A percentile compares a stretch with the other conserved stretches of the same genome.
phyloP scores from a whole-genome alignment of 495 filamentous ascomycete genomes.

The Cenococcum geophilum region DNA sequence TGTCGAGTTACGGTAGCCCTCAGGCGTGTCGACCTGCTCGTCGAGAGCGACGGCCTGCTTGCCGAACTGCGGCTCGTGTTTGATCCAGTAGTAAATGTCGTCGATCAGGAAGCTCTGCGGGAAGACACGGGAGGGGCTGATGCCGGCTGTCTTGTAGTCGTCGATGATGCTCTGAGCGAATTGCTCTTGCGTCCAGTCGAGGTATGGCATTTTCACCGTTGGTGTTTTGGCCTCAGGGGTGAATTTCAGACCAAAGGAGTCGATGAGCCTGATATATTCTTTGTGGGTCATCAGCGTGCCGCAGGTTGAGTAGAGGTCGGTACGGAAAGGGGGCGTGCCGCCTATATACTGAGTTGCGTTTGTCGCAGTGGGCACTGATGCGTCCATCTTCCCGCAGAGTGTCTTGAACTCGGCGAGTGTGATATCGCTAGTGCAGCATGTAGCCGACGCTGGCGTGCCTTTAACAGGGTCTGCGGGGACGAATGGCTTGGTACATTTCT shows the following conservation, averaged over 20 bases:
- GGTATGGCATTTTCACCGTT: conserved; percentile 54
- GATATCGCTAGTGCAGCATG: conserved; percentile 60
- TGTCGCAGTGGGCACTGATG: conserved; percentile 47
- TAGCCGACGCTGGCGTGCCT: conserved; percentile 43
- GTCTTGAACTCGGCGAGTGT: conserved; percentile 53
- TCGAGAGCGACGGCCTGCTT: conserved; percentile 55
- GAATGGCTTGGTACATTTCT: conserved; percentile 58
- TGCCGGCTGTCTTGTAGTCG: conserved; percentile 48
- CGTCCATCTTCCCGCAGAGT: conserved; percentile 59
- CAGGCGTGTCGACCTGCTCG: conserved; percentile 46
- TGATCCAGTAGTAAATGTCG: conserved; percentile 57
- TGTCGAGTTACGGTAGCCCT: conserved; percentile 43
- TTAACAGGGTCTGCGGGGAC: conserved; percentile 40
- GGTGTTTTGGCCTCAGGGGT: conserved; percentile 59
- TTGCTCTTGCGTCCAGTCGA: conserved; percentile 53
- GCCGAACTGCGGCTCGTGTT: conserved; percentile 50
- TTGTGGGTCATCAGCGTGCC: conserved; percentile 48
- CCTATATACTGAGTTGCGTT: conserved; percentile 48
- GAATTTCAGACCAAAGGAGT: conserved; percentile 49
- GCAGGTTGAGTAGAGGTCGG: conserved; percentile 54
- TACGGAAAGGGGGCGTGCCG: conserved; percentile 51
- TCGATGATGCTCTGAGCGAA: conserved; percentile 56
- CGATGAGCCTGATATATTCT: conserved; percentile 49
- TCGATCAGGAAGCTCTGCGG: conserved; percentile 54
- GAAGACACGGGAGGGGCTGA: conserved; percentile 52